Evolutionary conservation across 2,329 filamentous ascomycete species (phyloP), one percentile per base, ranked within the genome.

Genomic region (Akanthomyces lecanii): DNA sequence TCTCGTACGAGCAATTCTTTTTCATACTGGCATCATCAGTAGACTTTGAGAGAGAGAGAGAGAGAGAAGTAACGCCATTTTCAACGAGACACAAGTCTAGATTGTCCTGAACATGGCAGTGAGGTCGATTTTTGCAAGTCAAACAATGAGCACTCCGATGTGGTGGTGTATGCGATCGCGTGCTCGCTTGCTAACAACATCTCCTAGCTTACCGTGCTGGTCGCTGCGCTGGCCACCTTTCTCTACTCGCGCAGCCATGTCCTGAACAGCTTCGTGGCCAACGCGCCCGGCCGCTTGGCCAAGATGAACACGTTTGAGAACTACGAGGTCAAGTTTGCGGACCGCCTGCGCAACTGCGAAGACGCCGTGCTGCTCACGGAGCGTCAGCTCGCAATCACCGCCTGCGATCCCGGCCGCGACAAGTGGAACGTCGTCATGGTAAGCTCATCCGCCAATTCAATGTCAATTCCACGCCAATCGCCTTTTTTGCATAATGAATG

Each of bases 351-450:
- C 21, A 78, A 70, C 62, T 79, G 77, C 33, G 76, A 79, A 59
- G 77, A 79, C 68, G 71, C 66, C 0, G 44, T 78, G 16, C 67
- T 78, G 10, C 60, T 78, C 1, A 73, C 78, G 61, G 68, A 71
- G 1, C 58, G 69, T 14, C 72, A 74, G 18, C 5, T 78, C 2
- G 77, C 76, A 1, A 67, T 79, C 33, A 54, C 77, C 4, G 72
- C 69, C 16, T 79, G 77, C 54, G 77, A 78, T 23, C 66, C 72
- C 0, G 77, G 76, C 5, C 70, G 77, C 4, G 77, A 79, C 62
- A 71, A 67, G 10, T 75, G 72, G 69, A 79, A 79, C 65, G 77
- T 74, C 3, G 76, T 79, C 64, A 77, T 78, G 76, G 77, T 74
- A 36, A 68, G 55, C 21, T 11, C 23, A 21, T 11, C 12, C 55